phyloP scores from a whole-genome alignment of 1,139 yeast genomes.

The Hyphopichia wangnamkhiaoensis region DNA sequence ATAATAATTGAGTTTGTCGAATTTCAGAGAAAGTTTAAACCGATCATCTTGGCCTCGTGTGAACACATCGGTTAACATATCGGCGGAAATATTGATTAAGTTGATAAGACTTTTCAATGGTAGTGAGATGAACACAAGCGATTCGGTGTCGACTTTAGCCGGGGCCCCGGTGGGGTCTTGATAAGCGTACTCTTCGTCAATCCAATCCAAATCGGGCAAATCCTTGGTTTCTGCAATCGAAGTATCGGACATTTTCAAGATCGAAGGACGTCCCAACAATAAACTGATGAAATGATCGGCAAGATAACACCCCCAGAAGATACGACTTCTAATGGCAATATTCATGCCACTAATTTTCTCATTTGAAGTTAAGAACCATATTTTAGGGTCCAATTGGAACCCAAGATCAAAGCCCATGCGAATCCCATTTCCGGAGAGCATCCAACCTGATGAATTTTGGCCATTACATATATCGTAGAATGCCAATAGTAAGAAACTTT shows the following conservation, averaged over 20 bases:
- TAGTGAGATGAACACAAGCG: conserved; percentile 43
- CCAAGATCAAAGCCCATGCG: conserved; percentile 68
- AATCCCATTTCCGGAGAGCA: conserved; percentile 60
- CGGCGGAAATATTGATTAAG: conserved; percentile 53
- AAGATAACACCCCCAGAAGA: conserved; percentile 68
- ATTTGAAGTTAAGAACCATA: conserved; percentile 47
- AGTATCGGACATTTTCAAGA: conserved; percentile 57
- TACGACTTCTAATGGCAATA: conserved; percentile 56
- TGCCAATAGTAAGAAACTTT: conserved; percentile 51
- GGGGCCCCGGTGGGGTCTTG: conserved; percentile 16
- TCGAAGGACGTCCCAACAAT: conserved; percentile 59
- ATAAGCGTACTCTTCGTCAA: conserved; percentile 46
- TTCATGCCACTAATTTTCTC: conserved; percentile 39
- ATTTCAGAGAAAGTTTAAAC: conserved; percentile 19
- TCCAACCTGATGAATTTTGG: conserved; percentile 60
- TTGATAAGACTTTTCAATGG: conserved; percentile 50
- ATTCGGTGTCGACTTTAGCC: conserved; percentile 23
- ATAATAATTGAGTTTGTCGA: conserved; percentile 35
- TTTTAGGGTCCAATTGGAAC: conserved; percentile 61
- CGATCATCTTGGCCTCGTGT: conserved; percentile 29
- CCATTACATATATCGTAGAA: conserved; percentile 61
- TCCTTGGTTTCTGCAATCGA: conserved; percentile 63
- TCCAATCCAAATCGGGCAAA: conserved; percentile 59
- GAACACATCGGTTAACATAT: conserved; percentile 56
- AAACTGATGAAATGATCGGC: conserved; percentile 66